Base-by-base conservation (phyloP, 2,329 filamentous ascomycete genomes). In the Xylaria sp. region DNA sequence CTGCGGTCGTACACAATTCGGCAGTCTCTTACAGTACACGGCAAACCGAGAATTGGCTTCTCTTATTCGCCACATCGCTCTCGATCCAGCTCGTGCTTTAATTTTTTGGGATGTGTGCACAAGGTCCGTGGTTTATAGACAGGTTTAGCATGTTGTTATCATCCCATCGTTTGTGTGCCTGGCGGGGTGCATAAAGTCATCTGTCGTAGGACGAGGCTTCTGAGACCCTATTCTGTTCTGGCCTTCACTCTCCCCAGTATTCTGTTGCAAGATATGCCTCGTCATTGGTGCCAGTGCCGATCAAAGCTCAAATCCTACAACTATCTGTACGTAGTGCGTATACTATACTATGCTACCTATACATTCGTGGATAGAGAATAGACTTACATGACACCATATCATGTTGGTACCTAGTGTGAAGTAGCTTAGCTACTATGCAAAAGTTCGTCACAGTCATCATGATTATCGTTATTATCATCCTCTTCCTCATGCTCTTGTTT, bases 231-330 rank as follows among this genome's bases (percentile, higher is more conserved):
- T 22, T 20, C 22, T 47, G 44, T 61, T 69, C 62, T 64, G 54
- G 66, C 65, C 63, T 69, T 71, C 69, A 71, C 70, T 69, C 71
- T 69, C 65, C 67, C 66, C 62, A 68, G 62, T 67, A 49, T 61
- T 72, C 68, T 73, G 74, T 75, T 72, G 71, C 74, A 76, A 69
- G 55, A 69, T 54, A 54, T 73, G 75, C 74, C 61, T 75, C 74
- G 73, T 73, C 66, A 63, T 63, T 53, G 20, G 39, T 45, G 38
- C 25, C 38, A 39, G 57, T 38, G 63, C 29, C 50, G 58, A 66
- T 58, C 63, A 38, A 55, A 22, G n/a, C 49, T 36, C 42, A 36
- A 67, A 66, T 45, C 55, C 67, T 44, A 54, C 39, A 64, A 59
- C 65, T 53, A 69, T 71, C 69, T 72, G 65, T 64, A 73, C 73